phyloP scores from a whole-genome alignment of 441 rosid species.

The Adansonia grandidieri region DNA sequence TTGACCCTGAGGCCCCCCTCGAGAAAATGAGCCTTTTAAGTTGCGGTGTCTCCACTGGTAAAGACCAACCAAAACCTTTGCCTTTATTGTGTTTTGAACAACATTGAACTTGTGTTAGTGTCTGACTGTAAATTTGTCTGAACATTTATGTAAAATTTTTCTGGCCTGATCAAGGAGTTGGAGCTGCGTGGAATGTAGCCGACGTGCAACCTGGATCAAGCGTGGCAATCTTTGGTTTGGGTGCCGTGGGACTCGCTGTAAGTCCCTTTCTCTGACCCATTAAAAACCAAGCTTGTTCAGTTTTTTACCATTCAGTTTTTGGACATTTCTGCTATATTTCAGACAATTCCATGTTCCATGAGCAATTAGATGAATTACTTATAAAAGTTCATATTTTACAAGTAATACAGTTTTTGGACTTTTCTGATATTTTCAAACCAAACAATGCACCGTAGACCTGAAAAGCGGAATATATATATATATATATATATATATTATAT shows the following conservation, averaged over 20 bases:
- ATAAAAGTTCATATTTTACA: no score
- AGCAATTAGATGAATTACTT: neutral
- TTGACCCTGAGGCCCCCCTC: slow-evolving; percentile 16
- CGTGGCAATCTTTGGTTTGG: slow-evolving; percentile 25
- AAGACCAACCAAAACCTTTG: neutral
- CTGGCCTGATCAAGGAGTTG: neutral
- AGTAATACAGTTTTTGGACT: neutral
- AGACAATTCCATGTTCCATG: neutral
- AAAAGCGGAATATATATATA: neutral
- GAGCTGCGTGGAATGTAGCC: slow-evolving; percentile 26
- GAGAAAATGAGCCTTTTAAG: slow-evolving; percentile 22
- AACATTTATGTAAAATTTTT: neutral
- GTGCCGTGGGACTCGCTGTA: slow-evolving; percentile 27
- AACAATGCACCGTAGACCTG: neutral
- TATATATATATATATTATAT: no score
- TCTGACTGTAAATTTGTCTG: neutral
- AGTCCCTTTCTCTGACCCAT: neutral
- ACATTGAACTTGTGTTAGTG: neutral
- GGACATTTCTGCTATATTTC: neutral
- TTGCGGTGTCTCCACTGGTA: slow-evolving; percentile 22
- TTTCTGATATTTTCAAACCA: neutral
- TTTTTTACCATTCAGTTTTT: neutral
- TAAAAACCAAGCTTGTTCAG: neutral
- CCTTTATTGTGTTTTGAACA: neutral
- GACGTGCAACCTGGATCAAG: slow-evolving; percentile 17